Evolutionary conservation across 75 land plant genomes (phyloP).

Genomic region (Selaginella tamariscina): DNA sequence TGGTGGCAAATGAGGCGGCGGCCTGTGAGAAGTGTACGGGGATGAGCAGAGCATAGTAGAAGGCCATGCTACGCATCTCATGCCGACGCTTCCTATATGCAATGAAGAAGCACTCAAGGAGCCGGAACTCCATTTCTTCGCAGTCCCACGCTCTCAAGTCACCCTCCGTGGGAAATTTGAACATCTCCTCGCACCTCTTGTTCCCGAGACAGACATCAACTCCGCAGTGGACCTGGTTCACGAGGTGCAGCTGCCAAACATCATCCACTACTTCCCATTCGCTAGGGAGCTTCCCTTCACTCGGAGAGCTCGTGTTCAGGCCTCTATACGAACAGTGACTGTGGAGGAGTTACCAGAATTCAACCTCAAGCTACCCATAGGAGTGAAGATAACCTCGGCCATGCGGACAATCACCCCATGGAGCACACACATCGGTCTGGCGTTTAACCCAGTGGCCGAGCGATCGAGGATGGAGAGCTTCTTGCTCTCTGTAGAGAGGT

Average conservation of each 20-base stretch:
- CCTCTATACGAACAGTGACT: background rate
- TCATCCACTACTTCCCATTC: background rate
- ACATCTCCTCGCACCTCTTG: background rate
- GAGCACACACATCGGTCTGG: background rate
- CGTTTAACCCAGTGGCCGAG: background rate
- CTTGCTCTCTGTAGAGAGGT: background rate
- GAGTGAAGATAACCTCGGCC: background rate
- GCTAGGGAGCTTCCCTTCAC: background rate
- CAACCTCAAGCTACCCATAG: background rate
- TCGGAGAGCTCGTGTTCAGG: background rate
- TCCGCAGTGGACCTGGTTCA: background rate
- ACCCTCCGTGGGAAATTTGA: background rate
- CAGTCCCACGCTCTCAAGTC: background rate
- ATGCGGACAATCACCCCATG: background rate
- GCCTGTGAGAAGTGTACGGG: no score
- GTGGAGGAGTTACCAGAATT: background rate
- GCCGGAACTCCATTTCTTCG: background rate
- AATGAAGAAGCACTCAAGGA: background rate
- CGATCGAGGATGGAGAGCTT: background rate
- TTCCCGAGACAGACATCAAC: background rate
- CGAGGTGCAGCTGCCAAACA: background rate
- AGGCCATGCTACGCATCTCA: background rate
- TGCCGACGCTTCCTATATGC: background rate
- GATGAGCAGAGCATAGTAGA: background rate
- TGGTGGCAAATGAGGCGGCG: no score